phyloP scores from a whole-genome alignment of 768 basidiomycete genomes.

The Mrakia hoshinonis region DNA sequence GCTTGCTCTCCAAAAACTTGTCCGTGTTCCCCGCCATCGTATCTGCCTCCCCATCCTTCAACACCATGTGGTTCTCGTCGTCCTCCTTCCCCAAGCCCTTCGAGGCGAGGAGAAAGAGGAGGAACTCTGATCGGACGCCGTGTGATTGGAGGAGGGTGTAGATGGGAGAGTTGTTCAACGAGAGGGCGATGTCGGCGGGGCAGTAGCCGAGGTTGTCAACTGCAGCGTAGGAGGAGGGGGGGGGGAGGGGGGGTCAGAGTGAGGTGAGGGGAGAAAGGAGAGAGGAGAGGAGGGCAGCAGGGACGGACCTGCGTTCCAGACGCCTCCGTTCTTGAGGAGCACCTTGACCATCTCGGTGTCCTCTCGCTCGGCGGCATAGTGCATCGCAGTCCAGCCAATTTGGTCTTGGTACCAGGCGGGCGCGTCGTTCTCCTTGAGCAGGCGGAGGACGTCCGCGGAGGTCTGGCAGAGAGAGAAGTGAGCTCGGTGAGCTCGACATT shows the following conservation, averaged over 20 bases:
- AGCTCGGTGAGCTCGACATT: neutral
- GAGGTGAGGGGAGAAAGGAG: neutral
- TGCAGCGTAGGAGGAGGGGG: conserved; percentile 35
- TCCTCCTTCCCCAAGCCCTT: conserved; percentile 44
- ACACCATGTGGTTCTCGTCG: conserved; percentile 40
- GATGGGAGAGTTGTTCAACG: conserved; percentile 64
- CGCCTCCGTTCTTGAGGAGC: conserved; percentile 69
- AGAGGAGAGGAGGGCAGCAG: neutral
- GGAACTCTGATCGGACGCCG: conserved; percentile 79
- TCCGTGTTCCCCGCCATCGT: conserved; percentile 40
- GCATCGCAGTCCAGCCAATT: conserved; percentile 27
- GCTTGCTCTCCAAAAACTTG: conserved; percentile 60
- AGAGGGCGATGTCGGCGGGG: conserved; percentile 81
- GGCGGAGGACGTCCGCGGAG: conserved; percentile 12
- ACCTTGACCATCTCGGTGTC: conserved; percentile 55
- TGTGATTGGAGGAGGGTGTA: conserved; percentile 81
- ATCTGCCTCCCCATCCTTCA: conserved; percentile 33
- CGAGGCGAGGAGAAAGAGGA: conserved; percentile 48
- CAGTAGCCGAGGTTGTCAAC: conserved; percentile 73
- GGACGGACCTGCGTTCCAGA: conserved; percentile 71
- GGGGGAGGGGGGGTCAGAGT: too few species aligned
- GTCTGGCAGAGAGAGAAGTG: neutral
- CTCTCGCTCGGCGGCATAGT: conserved; percentile 48
- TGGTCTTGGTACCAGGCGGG: conserved; percentile 30
- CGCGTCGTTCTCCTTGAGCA: conserved; percentile 27